Base-by-base conservation (phyloP, 139 green algal genomes). In the Diplosphaera chodatii region DNA sequence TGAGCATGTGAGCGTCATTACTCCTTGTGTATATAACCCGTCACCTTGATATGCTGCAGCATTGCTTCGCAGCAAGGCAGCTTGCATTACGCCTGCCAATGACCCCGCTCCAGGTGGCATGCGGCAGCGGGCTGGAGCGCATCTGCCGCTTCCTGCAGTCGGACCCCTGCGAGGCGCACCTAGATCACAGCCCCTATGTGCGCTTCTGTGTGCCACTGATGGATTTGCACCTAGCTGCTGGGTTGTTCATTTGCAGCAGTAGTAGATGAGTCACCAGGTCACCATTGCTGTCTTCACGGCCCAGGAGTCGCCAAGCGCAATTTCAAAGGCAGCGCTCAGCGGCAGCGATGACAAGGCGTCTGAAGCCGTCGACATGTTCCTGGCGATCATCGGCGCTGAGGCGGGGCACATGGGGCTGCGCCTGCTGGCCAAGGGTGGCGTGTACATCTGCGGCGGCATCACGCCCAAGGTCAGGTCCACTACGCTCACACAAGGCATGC, bases 371-470 rank as follows among this genome's bases (percentile, higher is more conserved):
- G 92, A 97, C 82, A 90, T 97, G 27, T 90, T 98, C 68, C 80
- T 96, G 18, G 70, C 79, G 27, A 94, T 97, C 32, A 79, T 98
- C 29, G 93, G 91, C 3, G 88, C 90, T 0, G 91, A 96, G 81
- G 91, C 90, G n/a, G 88, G 89, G 0, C 78, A 90, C 70, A 94
- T 96, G 90, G 93, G 86, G 20, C 86, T 98, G 33, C 74, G 91
- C 30, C 77, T 69, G 55, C 81, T 98, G 40, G 83, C 91, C 31
- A 86, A 79, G 72, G 91, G 91, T 10, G 91, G 91, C n/a, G 88
- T 96, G 15, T 97, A 96, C 84, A 90, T 97, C 62, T 89, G 86
- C 33, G 92, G 92, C 25, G 92, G 92, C 68, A 96, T 97, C 74
- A 84, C 86, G 25, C 89, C 89, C 32, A 92, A 87, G 73, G 82